A percentile compares a stretch with the other conserved stretches of the same genome.
Evolutionary conservation across 345 rosid genomes (phyloP).

Genomic region (Hirschfeldia incana): DNA sequence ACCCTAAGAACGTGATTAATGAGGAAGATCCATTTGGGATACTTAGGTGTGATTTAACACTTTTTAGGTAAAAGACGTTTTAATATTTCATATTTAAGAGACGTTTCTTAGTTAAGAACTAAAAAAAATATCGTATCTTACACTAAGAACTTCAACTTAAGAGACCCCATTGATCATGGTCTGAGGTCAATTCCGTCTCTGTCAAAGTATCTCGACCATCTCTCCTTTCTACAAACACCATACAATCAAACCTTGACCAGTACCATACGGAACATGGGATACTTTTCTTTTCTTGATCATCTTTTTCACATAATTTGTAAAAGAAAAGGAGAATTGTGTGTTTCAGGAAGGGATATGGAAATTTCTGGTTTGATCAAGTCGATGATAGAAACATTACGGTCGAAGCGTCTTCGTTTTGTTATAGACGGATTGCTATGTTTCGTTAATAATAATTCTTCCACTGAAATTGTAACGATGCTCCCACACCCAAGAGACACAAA

Average conservation of each 20-base stretch:
- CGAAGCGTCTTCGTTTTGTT: neutral
- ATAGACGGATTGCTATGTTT: neutral
- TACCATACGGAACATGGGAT: neutral
- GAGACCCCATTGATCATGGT: too few species aligned
- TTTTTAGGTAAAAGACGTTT: too few species aligned
- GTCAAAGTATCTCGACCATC: neutral
- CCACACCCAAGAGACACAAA: too few species aligned
- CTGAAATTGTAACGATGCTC: too few species aligned
- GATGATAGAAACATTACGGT: neutral
- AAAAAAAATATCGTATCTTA: too few species aligned
- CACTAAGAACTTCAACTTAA: too few species aligned
- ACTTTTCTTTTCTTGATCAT: neutral
- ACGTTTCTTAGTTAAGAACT: too few species aligned
- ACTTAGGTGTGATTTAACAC: too few species aligned
- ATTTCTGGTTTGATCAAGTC: neutral
- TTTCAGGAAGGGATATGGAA: conserved; percentile 3
- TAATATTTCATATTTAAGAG: too few species aligned
- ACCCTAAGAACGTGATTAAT: too few species aligned
- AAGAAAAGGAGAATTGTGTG: neutral
- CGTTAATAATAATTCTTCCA: too few species aligned
- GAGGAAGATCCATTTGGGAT: too few species aligned
- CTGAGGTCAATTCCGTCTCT: neutral
- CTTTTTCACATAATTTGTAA: neutral
- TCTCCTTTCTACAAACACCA: neutral
- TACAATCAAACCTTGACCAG: neutral